Percentiles rank a stretch among this genome's conserved stretches.
These are phyloP conservation scores for Ensete glaucum DNA, from an alignment of 176 grass and related monocot genomes.

Conservation along the genomic window DNA sequence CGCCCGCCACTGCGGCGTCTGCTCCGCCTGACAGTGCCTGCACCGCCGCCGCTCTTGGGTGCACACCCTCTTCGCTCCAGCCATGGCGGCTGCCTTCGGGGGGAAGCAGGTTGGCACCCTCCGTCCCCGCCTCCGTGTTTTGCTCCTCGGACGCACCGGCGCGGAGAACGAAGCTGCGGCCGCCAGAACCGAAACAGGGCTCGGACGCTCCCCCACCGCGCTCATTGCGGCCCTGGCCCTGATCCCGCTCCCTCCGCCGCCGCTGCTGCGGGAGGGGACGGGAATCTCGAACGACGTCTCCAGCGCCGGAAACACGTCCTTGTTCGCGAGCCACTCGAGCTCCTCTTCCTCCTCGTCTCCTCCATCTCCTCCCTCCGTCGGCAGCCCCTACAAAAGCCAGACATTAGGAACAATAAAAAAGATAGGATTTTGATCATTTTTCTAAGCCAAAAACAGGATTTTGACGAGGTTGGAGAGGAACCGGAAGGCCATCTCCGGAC, in stretches of 20 bases:
- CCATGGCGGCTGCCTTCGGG: neutral
- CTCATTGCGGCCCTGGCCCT: neutral
- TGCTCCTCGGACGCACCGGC: slow-evolving; percentile 48
- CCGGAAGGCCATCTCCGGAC: slow-evolving; percentile 2
- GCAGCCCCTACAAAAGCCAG: slow-evolving; percentile 31
- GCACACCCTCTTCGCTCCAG: neutral
- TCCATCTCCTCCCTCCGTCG: slow-evolving; percentile 20
- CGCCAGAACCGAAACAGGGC: neutral
- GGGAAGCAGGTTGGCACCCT: slow-evolving; percentile 1
- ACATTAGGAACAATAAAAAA: slow-evolving; percentile 5
- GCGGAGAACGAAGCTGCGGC: neutral
- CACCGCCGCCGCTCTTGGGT: slow-evolving; percentile 7
- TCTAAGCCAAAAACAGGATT: neutral
- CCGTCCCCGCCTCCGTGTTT: slow-evolving; percentile 20
- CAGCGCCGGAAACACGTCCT: slow-evolving; percentile 65
- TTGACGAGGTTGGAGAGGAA: slow-evolving; percentile 14
- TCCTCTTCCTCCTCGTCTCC: slow-evolving; percentile 55
- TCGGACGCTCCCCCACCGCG: neutral
- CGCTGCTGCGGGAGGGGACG: neutral
- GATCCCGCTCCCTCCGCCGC: neutral
- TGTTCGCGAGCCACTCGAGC: slow-evolving; percentile 76
- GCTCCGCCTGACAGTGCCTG: slow-evolving; percentile 24
- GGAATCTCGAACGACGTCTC: slow-evolving; percentile 38
- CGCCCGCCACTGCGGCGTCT: slow-evolving; percentile 56
- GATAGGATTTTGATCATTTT: neutral